These are phyloP conservation scores for Penicillium sclerotigenum DNA, from an alignment of 2,329 filamentous ascomycete species.

Conservation along the genomic window DNA sequence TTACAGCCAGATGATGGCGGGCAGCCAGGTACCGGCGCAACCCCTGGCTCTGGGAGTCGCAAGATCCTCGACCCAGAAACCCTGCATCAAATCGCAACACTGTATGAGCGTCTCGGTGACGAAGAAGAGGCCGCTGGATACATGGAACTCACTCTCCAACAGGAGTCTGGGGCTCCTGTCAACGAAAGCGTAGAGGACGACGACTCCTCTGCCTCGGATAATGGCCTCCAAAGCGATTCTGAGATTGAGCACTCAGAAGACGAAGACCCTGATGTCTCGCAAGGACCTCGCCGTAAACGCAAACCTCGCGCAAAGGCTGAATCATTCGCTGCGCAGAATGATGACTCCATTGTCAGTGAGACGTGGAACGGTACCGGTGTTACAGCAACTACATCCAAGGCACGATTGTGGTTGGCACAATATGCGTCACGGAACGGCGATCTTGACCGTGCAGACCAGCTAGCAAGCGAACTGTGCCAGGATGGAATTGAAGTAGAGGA, in stretches of 20 bases:
- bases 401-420: constrained; percentile 87
- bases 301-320: constrained; percentile 36
- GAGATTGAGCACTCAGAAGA: constrained; percentile 35
- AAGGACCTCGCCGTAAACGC: constrained; percentile 55
- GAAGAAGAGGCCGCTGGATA: constrained; percentile 80
- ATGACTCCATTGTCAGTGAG: constrained; percentile 39
- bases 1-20: constrained; percentile 61
- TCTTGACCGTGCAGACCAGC: constrained; percentile 69
- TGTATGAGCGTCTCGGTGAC: constrained; percentile 79
- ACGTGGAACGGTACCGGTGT: constrained; percentile 67
- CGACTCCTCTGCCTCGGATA: constrained; percentile 35
- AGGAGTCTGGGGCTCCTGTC: constrained; percentile 70
- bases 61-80: constrained; percentile 81
- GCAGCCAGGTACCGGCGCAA: constrained; percentile 12
- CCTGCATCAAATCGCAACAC: constrained; percentile 79
- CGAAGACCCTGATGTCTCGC: constrained; percentile 51
- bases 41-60: constrained; percentile 26
- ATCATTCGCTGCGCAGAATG: constrained; percentile 30
- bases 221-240: constrained; percentile 33
- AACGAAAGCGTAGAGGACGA: constrained; percentile 28
- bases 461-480: constrained; percentile 89
- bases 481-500: constrained; percentile 97
- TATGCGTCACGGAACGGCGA: constrained; percentile 74
- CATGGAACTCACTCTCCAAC: constrained; percentile 92
- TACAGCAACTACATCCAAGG: constrained; percentile 86